These are phyloP conservation scores for Colletotrichum agaves DNA, from an alignment of 2,329 filamentous ascomycete genomes.

Conservation along the genomic window DNA sequence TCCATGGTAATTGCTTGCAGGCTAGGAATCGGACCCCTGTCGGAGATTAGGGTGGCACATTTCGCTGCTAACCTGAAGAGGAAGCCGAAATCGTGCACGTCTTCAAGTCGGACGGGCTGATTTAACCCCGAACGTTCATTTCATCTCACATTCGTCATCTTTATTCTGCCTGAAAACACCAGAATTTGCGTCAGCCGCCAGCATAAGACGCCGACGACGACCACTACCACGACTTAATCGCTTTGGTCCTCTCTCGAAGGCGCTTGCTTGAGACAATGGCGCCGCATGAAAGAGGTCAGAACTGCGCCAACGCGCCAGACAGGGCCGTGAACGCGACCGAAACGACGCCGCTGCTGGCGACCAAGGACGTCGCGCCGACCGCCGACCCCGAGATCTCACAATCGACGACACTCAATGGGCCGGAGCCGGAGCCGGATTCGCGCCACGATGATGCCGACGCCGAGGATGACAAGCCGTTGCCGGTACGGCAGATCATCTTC, in stretches of 20 bases:
- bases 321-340: constrained; percentile 9
- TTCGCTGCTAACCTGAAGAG: not conserved
- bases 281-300: not conserved
- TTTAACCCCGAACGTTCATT: not conserved
- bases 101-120: not conserved
- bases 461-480: constrained; percentile 23
- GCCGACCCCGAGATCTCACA: constrained; percentile 25
- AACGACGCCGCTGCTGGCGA: constrained; percentile 18
- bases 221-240: not conserved
- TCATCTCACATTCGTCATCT: not conserved
- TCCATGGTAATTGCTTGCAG: too few species aligned
- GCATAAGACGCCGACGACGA: not conserved
- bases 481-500: constrained; percentile 69
- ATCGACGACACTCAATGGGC: constrained; percentile 17
- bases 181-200: not conserved
- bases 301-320: not conserved
- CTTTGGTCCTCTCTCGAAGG: not conserved
- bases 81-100: not conserved
- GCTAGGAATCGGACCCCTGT: not conserved
- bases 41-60: not conserved
- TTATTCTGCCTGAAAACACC: not conserved
- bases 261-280: constrained; percentile 6
- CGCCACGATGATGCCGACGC: not conserved
- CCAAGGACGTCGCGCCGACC: constrained; percentile 22
- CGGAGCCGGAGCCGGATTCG: constrained; percentile 13